These are phyloP conservation scores for Trichoderma sp. DNA, from an alignment of 2,329 filamentous ascomycete genomes.

Conservation along the genomic window DNA sequence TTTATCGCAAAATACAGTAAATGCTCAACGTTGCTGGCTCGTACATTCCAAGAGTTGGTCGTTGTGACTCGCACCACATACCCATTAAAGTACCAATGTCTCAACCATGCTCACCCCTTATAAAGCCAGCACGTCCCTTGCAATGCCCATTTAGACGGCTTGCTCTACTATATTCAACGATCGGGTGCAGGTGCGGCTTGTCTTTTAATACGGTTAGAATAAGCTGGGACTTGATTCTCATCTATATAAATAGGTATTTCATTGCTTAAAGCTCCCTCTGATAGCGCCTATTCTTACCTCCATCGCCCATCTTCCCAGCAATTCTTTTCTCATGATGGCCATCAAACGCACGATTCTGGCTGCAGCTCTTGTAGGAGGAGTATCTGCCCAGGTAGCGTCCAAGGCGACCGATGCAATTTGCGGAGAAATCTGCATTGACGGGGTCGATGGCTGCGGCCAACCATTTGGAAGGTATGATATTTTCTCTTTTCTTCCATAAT, in stretches of 20 bases:
- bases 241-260: too few species aligned
- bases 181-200: not conserved
- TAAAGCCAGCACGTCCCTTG: not conserved
- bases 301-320: not conserved
- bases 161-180: not conserved
- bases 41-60: not conserved
- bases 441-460: conserved; percentile 36
- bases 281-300: not conserved
- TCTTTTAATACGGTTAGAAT: not conserved
- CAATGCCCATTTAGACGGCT: not conserved
- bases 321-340: not conserved
- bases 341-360: not conserved
- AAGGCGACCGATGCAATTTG: not conserved
- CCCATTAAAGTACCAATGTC: not conserved
- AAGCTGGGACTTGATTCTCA: not conserved
- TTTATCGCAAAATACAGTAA: too few species aligned
- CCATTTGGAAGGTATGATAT: conserved; percentile 37
- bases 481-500: not conserved
- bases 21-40: not conserved
- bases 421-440: conserved; percentile 36
- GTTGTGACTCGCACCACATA: not conserved
- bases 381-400: not conserved
- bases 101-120: conserved; percentile 12
- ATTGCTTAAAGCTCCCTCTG: not conserved
- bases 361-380: not conserved